Evolutionary conservation across 148 eudicot species (phyloP).

Genomic region (Limonium bicolor): DNA sequence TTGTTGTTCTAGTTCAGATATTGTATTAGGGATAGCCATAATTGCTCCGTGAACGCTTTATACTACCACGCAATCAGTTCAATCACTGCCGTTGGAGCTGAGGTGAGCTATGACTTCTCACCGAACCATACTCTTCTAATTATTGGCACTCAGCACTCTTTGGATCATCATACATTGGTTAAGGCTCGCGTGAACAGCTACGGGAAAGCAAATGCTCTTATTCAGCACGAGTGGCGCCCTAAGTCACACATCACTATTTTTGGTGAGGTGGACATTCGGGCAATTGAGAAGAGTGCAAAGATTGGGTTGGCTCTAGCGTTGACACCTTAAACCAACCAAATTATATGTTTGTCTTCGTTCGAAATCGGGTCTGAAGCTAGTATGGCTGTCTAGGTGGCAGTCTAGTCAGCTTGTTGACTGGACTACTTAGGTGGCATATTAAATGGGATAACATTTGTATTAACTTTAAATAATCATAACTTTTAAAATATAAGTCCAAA

Average conservation of each 20-base stretch:
- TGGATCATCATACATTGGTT: constrained; percentile 39
- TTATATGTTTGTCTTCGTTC: too few relatives aligned
- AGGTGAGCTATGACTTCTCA: constrained; percentile 45
- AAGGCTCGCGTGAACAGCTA: constrained; percentile 44
- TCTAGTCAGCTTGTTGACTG: too few relatives aligned
- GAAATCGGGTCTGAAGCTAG: too few relatives aligned
- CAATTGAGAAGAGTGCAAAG: constrained; percentile 49
- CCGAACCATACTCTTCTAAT: constrained; percentile 37
- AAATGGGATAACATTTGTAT: too few relatives aligned
- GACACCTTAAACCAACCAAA: constrained; percentile 21
- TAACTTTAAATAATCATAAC: too few relatives aligned
- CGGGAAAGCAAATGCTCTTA: constrained; percentile 37
- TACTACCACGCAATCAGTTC: constrained; percentile 46
- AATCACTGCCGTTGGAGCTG: constrained; percentile 50
- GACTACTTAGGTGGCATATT: too few relatives aligned
- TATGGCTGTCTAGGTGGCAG: too few relatives aligned
- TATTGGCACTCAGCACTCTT: constrained; percentile 34
- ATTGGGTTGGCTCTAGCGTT: constrained; percentile 50
- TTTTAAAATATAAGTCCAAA: too few relatives aligned
- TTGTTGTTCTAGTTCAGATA: too few relatives aligned
- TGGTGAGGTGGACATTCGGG: constrained; percentile 50
- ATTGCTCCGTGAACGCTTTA: constrained; percentile 33
- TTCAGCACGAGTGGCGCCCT: constrained; percentile 65
- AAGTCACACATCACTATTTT: constrained; percentile 46
- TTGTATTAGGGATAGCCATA: too few relatives aligned